phyloP scores from a whole-genome alignment of 164 flowering plant species.

The Chimonanthus praecox region DNA sequence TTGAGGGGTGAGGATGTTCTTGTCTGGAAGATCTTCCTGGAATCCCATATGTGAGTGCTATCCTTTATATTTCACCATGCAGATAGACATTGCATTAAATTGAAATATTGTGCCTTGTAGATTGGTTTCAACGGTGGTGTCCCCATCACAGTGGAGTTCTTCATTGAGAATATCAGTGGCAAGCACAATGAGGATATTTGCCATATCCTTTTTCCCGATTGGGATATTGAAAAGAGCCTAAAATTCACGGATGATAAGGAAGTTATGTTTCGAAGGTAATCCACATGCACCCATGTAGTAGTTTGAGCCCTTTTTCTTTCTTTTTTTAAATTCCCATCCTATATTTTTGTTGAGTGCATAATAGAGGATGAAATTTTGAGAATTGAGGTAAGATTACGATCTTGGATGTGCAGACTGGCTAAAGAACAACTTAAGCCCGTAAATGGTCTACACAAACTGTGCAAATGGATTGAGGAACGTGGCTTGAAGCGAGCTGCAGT shows the following conservation, averaged over 20 bases:
- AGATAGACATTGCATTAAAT: too few species aligned
- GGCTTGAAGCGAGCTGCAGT: conserved; percentile 95
- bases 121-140: conserved; percentile 80
- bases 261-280: conserved; percentile 69
- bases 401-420: conserved; percentile 48
- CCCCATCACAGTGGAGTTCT: conserved; percentile 76
- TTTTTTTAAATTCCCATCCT: not conserved
- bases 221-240: conserved; percentile 51
- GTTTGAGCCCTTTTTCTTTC: not conserved
- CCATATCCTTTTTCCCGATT: conserved; percentile 61
- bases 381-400: not conserved
- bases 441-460: conserved; percentile 58
- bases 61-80: too few species aligned
- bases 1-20: too few species aligned
- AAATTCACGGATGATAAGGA: conserved; percentile 83
- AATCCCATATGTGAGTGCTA: not conserved
- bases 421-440: conserved; percentile 52
- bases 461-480: conserved; percentile 80
- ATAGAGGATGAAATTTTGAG: not conserved
- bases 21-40: too few species aligned
- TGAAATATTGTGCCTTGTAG: conserved; percentile 24
- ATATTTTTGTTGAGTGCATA: not conserved
- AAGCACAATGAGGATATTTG: conserved; percentile 62
- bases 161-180: conserved; percentile 55
- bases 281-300: not conserved